Conservation (phyloP, 345 rosid species). For the Boechera retrofracta region DNA sequence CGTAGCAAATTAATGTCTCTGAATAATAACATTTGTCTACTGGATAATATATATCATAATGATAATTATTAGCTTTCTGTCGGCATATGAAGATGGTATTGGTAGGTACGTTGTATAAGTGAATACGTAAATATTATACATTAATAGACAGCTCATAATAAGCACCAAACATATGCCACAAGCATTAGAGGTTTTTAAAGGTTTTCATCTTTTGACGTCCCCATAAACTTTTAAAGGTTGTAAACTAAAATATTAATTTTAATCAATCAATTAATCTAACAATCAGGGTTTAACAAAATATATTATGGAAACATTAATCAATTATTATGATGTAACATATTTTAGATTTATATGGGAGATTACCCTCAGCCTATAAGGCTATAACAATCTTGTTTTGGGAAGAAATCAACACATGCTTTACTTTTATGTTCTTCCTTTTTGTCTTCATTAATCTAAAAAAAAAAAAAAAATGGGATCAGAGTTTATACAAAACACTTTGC, state of each 20-base stretch:
- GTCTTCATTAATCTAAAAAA: background rate
- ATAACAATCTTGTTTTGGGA: conserved; percentile 17
- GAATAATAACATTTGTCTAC: background rate
- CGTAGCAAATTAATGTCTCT: conserved; percentile 26
- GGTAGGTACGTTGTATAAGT: conserved; percentile 37
- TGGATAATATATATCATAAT: conserved; percentile 3
- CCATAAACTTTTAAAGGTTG: too few species aligned
- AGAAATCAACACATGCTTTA: conserved; percentile 24
- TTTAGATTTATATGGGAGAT: background rate
- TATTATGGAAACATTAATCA: background rate
- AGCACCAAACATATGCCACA: conserved; percentile 33
- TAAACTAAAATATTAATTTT: too few species aligned
- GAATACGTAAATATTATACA: conserved; percentile 24
- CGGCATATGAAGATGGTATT: conserved; percentile 38
- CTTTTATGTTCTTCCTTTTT: conserved; percentile 32
- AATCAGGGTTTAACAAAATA: background rate
- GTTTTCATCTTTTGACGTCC: background rate
- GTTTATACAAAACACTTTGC: conserved; percentile 31
- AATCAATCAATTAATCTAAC: too few species aligned
- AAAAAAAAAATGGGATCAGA: background rate
- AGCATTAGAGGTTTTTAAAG: background rate
- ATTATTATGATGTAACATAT: background rate
- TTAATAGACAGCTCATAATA: conserved; percentile 40
- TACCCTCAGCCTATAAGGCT: background rate
- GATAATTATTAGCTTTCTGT: conserved; percentile 30